Percentiles rank a stretch among this genome's conserved stretches.
Evolutionary conservation across 1,139 yeast genomes (phyloP).

Genomic region (Saccharomyces hybrid): DNA sequence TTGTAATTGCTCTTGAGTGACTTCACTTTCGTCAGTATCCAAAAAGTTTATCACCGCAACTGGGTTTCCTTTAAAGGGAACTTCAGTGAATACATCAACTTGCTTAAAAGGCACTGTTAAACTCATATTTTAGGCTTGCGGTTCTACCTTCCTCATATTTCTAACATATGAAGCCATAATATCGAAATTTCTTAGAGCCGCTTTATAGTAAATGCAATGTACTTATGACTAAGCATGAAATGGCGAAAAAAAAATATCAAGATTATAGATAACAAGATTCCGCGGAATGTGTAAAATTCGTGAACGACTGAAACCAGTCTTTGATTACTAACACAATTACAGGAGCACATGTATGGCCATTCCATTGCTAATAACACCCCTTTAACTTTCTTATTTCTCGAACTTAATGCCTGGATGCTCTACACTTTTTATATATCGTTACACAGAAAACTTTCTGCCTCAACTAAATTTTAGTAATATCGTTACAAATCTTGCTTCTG

Average conservation of each 20-base stretch:
- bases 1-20: conserved; percentile 37
- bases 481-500: no score
- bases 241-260: neutral
- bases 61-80: conserved; percentile 45
- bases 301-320: neutral
- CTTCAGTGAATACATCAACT: conserved; percentile 45
- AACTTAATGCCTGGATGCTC: no score
- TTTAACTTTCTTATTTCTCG: no score
- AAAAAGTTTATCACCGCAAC: conserved; percentile 40
- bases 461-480: no score
- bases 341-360: neutral
- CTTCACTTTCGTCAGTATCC: conserved; percentile 14
- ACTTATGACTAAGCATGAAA: neutral
- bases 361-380: neutral
- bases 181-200: neutral
- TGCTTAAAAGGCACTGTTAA: conserved; percentile 35
- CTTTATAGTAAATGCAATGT: neutral
- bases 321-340: neutral
- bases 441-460: no score
- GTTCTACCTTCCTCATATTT: neutral
- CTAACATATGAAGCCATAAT: neutral
- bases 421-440: no score
- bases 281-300: neutral
- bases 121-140: conserved; percentile 9
- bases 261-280: neutral